Base-by-base conservation (phyloP, 2,329 filamentous ascomycete genomes). In the Trichoderma semiorbis region DNA sequence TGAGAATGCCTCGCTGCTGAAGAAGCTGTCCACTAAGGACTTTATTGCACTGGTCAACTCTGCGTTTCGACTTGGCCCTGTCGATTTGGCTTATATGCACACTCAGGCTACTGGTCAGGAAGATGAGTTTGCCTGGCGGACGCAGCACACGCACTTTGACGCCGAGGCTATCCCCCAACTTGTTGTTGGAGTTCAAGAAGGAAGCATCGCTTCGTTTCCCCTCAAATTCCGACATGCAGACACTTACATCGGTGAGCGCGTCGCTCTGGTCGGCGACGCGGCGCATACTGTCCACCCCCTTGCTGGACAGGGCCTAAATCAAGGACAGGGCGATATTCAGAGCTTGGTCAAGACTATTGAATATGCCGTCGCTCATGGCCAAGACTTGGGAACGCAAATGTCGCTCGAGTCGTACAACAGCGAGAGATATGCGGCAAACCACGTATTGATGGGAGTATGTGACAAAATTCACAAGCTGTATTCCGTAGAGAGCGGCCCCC, bases 401-500 rank as follows among this genome's bases (percentile, higher is more conserved):
- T 91, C 92, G 5, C 85, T 99, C 30, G 95, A 98, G 80, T 82
- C 88, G 18, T 99, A 98, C 82, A 90, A 90, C 74, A 85, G 88
- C 1, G 93, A 96, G 78, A 88, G 95, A 50, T 99, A 97, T 80
- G 88, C 91, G 2, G 88, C 90, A 53, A 98, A 98, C 81, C 92
- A 92, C 74, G 86, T 91, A 73, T 87, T 97, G 80, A 85, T 95
- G 69, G 95, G 90, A 70, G 92, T 92, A 60, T 93, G 90, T 75
- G 95, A 98, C 83, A 95, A 98, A 83, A 84, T 98, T 76, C 94
- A 98, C 81, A 97, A 95, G 84, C 83, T 98, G 57, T 98, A 97
- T 81, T 92, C 91, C n/a, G 89, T 93, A 0, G 90, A 90, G 26
- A 90, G 88, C 73, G 93, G 93, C 0, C 94, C 94, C 1, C 82